Evolutionary conservation across 2,329 filamentous ascomycete species (phyloP), one percentile per base, ranked within the genome.

Genomic region (Fusarium tricinctum): DNA sequence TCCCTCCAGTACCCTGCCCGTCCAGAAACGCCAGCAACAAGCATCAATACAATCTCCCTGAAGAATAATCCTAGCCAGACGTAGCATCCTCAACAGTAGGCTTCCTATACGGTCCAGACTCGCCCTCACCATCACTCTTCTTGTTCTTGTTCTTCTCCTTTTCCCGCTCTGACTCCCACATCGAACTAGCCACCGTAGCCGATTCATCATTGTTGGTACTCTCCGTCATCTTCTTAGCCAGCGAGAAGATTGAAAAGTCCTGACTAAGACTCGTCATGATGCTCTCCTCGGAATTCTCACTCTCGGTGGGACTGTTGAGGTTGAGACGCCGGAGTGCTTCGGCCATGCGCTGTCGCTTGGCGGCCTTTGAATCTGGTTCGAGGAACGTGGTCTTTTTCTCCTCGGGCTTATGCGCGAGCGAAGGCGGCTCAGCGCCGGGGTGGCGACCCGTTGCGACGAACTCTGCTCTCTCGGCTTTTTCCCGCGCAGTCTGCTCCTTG

Each of bases 201-300:
- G 67, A 62, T 10, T 69, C 72, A 12, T 68, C 66, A 33, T 60
- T 66, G 33, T 58, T 70, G 23, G 66, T 68, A 7, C 45, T 23
- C 17, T 64, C 66, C 6, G 53, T 59, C 35, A 68, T 49, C 47
- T 70, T 72, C 32, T 71, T 59, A 3, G 70, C 67, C 6, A 63
- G 56, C 13, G 72, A 73, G 56, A 73, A 74, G 38, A 70, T 56
- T 5, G 72, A 74, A 14, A 72, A 72, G 53, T 74, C 72, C 6
- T 69, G 66, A 1, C 68, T 71, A 10, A 70, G 53, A 38, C 61
- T 72, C 1, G 71, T 71, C 4, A 70, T 35, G 3, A 73, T 63
- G 17, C 71, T 73, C 4, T 60, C 58, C 7, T 70, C 48, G 15
- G 58, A 63, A 8, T 51, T 58, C 8, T 63, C 54, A 26, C 54